Evolutionary conservation across 495 filamentous ascomycete species (phyloP).

Genomic region (Trichocladium uniseriatum): DNA sequence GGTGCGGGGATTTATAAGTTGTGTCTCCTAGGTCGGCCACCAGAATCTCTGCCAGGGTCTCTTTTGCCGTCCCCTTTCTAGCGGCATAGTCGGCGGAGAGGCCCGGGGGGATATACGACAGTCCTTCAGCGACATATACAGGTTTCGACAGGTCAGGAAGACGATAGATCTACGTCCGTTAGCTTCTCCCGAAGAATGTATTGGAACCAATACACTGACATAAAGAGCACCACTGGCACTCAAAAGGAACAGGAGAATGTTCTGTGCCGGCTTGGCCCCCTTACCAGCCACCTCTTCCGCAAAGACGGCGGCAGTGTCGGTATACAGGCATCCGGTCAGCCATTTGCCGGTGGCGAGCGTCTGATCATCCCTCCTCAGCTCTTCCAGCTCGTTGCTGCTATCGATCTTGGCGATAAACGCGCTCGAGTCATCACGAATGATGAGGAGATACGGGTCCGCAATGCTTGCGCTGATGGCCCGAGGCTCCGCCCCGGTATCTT

Average conservation of each 20-base stretch:
- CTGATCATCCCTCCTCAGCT: conserved; percentile 53
- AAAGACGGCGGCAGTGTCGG: conserved; percentile 53
- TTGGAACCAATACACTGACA: conserved; percentile 39
- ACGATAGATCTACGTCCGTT: conserved; percentile 45
- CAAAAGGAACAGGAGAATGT: conserved; percentile 64
- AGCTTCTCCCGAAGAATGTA: not conserved
- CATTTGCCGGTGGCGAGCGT: conserved; percentile 53
- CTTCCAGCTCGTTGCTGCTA: conserved; percentile 74
- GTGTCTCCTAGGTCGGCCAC: conserved; percentile 77
- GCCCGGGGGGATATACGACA: conserved; percentile 69
- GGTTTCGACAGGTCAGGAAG: conserved; percentile 52
- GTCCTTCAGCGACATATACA: conserved; percentile 55
- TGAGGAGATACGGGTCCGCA: conserved; percentile 75
- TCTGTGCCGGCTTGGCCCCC: conserved; percentile 32
- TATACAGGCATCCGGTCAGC: conserved; percentile 72
- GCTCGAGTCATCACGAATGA: conserved; percentile 73
- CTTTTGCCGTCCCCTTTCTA: conserved; percentile 59
- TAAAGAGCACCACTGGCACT: conserved; percentile 60
- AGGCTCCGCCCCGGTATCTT: conserved; percentile 68
- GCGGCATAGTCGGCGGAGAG: conserved; percentile 60
- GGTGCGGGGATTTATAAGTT: conserved; percentile 58
- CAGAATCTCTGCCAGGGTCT: conserved; percentile 64
- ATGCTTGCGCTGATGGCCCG: conserved; percentile 74
- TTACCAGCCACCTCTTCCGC: conserved; percentile 33
- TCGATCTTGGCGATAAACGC: conserved; percentile 67